Percentiles rank a stretch among this genome's conserved stretches.
Conservation (phyloP, 805 yeast genomes). For the Yamadazyma sp. region DNA sequence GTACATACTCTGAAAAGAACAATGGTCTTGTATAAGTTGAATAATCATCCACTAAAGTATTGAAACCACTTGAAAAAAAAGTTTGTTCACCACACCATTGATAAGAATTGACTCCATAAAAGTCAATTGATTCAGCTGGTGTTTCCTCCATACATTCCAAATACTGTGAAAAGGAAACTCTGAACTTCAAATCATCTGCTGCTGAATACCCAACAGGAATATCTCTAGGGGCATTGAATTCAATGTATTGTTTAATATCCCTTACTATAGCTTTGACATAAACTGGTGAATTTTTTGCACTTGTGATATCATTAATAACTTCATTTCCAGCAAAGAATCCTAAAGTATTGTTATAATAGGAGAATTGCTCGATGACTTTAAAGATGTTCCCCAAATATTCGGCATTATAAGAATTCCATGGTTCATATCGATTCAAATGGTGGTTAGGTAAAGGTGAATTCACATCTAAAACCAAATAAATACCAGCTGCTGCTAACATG, state of each 20-base stretch:
- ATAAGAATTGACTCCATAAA: conserved; percentile 77
- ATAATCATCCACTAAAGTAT: conserved; percentile 68
- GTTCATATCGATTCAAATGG: conserved; percentile 86
- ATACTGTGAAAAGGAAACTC: conserved; percentile 75
- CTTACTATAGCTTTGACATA: conserved; percentile 76
- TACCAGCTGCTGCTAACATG: conserved; percentile 84
- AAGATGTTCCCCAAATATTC: conserved; percentile 73
- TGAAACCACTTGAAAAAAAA: conserved; percentile 68
- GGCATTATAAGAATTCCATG: conserved; percentile 82
- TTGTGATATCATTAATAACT: conserved; percentile 72
- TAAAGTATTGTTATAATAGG: conserved; percentile 81
- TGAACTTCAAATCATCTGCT: conserved; percentile 81
- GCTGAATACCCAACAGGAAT: conserved; percentile 96
- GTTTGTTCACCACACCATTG: conserved; percentile 91
- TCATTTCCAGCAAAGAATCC: conserved; percentile 95
- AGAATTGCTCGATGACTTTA: conserved; percentile 74
- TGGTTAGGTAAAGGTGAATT: conserved; percentile 80
- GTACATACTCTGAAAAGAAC: conserved; percentile 66
- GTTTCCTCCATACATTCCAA: conserved; percentile 67
- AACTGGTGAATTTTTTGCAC: conserved; percentile 65
- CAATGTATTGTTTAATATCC: conserved; percentile 75
- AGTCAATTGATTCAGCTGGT: conserved; percentile 61
- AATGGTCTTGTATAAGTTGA: conserved; percentile 68
- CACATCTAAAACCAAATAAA: conserved; percentile 87
- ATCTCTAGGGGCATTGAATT: conserved; percentile 52